phyloP scores from a whole-genome alignment of 176 grass and related monocot species.

The Ampelocalamus luodianensis region DNA sequence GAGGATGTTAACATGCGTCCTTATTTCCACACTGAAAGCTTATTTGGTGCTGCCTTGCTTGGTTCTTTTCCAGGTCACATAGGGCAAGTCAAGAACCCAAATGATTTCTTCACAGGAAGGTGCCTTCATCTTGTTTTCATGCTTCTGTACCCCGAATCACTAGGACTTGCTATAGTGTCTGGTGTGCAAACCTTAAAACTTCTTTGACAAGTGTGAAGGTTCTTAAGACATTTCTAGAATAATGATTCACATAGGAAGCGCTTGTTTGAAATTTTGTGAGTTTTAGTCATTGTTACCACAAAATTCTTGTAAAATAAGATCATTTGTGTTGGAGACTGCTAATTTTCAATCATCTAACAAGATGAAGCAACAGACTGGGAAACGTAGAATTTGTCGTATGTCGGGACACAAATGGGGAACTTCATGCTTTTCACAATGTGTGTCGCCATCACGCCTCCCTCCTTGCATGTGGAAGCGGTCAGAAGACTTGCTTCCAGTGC shows the following conservation, averaged over 20 bases:
- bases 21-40: neutral
- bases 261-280: neutral
- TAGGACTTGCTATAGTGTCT: neutral
- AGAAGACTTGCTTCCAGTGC: constrained; percentile 93
- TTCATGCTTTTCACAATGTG: constrained; percentile 90
- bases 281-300: neutral
- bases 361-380: constrained; percentile 68
- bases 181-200: neutral
- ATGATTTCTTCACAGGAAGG: constrained; percentile 95
- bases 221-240: neutral
- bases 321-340: constrained; percentile 32
- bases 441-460: constrained; percentile 90
- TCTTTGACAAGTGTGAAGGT: neutral
- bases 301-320: neutral
- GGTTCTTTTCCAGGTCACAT: constrained; percentile 63
- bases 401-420: constrained; percentile 64
- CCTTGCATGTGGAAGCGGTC: constrained; percentile 74
- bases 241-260: neutral
- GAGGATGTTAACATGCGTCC: neutral
- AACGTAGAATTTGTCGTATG: constrained; percentile 85
- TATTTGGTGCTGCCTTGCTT: neutral
- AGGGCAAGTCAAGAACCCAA: constrained; percentile 71
- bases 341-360: constrained; percentile 53
- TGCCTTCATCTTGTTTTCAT: constrained; percentile 37
- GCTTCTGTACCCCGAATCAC: neutral